Percentiles rank a stretch among this genome's conserved stretches.
phyloP scores from a whole-genome alignment of 2,329 filamentous ascomycete genomes.

The Orbilia brochopaga region DNA sequence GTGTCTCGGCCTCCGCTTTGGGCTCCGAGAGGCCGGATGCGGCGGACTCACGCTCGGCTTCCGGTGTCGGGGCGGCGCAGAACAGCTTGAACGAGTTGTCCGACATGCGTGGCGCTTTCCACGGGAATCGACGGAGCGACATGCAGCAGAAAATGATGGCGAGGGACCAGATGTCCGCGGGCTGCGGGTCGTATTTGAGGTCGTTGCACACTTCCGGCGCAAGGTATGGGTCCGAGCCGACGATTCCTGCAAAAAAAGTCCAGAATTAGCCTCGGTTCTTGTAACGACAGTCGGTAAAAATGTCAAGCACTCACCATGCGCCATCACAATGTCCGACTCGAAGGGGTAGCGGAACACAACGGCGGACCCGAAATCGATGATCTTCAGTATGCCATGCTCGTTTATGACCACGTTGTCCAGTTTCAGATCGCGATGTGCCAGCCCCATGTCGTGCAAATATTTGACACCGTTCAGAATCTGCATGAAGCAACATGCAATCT shows the following conservation, averaged over 20 bases:
- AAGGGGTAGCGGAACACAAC: conserved; percentile 98
- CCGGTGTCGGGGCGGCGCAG: conserved; percentile 59
- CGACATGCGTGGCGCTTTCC: conserved; percentile 89
- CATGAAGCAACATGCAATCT: conserved; percentile 87
- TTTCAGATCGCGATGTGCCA: conserved; percentile 94
- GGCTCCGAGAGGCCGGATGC: conserved; percentile 24
- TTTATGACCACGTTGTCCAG: conserved; percentile 98
- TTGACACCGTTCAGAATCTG: conserved; percentile 94
- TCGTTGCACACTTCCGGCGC: conserved; percentile 96
- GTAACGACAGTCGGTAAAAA: not conserved
- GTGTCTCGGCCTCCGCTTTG: conserved; percentile 19
- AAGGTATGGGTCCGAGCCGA: conserved; percentile 91
- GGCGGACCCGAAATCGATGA: conserved; percentile 97
- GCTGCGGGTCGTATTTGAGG: conserved; percentile 88
- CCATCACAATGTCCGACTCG: conserved; percentile 81
- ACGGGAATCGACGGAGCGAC: conserved; percentile 91
- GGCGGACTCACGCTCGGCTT: conserved; percentile 49
- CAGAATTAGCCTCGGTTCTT: not conserved
- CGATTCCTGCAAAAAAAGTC: conserved; percentile 65
- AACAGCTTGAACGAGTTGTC: conserved; percentile 97
- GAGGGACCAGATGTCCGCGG: conserved; percentile 95
- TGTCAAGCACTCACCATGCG: conserved; percentile 70
- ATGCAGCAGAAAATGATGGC: conserved; percentile 99
- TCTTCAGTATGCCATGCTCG: conserved; percentile 96
- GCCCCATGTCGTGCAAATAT: conserved; percentile 91